Conservation (phyloP, 1,284 basidiomycete genomes). For the Apiotrichum akiyoshidainum region DNA sequence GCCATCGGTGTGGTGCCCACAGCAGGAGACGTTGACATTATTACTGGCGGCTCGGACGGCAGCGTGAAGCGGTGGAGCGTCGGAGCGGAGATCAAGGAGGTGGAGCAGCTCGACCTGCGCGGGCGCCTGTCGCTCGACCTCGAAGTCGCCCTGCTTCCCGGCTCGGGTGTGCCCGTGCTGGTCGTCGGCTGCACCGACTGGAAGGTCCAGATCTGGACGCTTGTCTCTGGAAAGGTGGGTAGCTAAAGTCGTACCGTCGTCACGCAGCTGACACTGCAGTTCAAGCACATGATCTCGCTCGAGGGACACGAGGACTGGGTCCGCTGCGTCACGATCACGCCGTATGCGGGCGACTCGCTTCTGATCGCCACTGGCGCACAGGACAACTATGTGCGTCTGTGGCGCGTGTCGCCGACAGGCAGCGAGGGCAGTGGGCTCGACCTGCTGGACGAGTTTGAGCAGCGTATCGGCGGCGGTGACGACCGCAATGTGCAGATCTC, state of each 20-base stretch:
- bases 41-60: slow-evolving; percentile 77
- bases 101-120: slow-evolving; percentile 63
- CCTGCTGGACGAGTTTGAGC: slow-evolving; percentile 80
- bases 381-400: slow-evolving; percentile 84
- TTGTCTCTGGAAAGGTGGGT: slow-evolving; percentile 59
- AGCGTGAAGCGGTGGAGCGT: slow-evolving; percentile 67
- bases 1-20: slow-evolving; percentile 55
- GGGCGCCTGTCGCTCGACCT: slow-evolving; percentile 72
- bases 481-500: slow-evolving; percentile 73
- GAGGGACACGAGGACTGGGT: slow-evolving; percentile 95
- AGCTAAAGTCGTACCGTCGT: background rate
- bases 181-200: slow-evolving; percentile 73
- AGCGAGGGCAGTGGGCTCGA: slow-evolving; percentile 56
- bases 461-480: slow-evolving; percentile 63
- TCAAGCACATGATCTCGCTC: slow-evolving; percentile 55
- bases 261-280: slow-evolving; percentile 59
- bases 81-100: slow-evolving; percentile 15
- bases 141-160: slow-evolving; percentile 63
- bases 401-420: slow-evolving; percentile 63
- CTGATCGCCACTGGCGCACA: slow-evolving; percentile 86
- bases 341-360: slow-evolving; percentile 43
- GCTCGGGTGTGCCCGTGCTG: slow-evolving; percentile 63
- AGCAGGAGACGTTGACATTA: slow-evolving; percentile 51
- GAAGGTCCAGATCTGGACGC: slow-evolving; percentile 70
- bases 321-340: slow-evolving; percentile 67